A percentile compares a stretch with the other conserved stretches of the same genome.
These are phyloP conservation scores for Starmerella ratchasimensis DNA, from an alignment of 805 yeast species.

Conservation along the genomic window DNA sequence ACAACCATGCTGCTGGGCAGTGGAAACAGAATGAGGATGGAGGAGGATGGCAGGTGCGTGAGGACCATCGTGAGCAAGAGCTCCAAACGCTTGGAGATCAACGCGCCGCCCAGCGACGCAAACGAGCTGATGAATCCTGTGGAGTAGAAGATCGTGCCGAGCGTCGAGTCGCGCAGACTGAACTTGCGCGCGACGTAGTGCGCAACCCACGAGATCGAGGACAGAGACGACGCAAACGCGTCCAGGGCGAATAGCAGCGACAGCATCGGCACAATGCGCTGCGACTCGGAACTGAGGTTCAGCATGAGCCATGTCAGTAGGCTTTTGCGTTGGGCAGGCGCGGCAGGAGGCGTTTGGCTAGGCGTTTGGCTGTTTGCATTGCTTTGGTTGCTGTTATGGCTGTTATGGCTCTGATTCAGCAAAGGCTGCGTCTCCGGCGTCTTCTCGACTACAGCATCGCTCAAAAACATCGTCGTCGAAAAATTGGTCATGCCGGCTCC, in stretches of 20 bases:
- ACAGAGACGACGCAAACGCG: conserved; percentile 70
- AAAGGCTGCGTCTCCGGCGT: conserved; percentile 1
- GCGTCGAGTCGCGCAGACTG: conserved; percentile 36
- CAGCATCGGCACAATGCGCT: conserved; percentile 19
- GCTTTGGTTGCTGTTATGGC: background rate
- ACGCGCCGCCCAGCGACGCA: conserved; percentile 34
- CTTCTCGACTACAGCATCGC: conserved; percentile 7
- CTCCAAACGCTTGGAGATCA: conserved; percentile 44
- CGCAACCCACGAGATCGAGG: conserved; percentile 72
- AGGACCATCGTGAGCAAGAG: conserved; percentile 61
- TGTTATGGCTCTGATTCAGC: background rate
- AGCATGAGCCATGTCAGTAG: conserved; percentile 8
- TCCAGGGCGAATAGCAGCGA: conserved; percentile 50
- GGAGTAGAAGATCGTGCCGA: conserved; percentile 55
- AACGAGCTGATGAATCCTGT: conserved; percentile 49
- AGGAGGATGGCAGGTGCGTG: conserved; percentile 64
- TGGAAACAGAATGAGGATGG: conserved; percentile 44
- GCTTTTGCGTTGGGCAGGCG: background rate
- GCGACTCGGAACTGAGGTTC: conserved; percentile 18
- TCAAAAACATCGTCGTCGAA: conserved; percentile 33
- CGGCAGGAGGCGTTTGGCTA: background rate
- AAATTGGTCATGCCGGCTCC: conserved; percentile 38
- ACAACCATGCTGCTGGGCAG: conserved; percentile 28
- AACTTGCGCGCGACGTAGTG: conserved; percentile 55
- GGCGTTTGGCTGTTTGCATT: background rate